Evolutionary conservation across 495 filamentous ascomycete genomes (phyloP).

Genomic region (Monascus purpureus): DNA sequence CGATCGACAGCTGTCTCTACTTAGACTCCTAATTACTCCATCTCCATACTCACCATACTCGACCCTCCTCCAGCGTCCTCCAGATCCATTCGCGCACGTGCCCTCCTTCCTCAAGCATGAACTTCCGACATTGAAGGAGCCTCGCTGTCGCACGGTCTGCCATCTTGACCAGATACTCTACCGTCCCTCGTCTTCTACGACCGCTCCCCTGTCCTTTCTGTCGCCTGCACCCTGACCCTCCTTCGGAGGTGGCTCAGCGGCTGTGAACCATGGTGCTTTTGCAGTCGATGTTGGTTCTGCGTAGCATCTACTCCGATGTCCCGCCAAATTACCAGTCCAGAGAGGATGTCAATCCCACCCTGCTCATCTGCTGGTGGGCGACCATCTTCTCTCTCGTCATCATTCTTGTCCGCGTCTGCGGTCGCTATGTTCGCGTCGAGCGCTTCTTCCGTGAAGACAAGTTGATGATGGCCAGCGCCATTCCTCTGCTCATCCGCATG

Average conservation of each 20-base stretch:
- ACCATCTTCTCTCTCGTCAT: constrained; percentile 68
- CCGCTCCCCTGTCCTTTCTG: no score
- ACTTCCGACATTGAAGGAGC: no score
- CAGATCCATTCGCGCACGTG: no score
- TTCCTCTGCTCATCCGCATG: constrained; percentile 75
- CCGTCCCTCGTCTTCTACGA: no score
- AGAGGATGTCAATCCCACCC: constrained; percentile 52
- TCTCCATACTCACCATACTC: no score
- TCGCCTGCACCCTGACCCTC: constrained; percentile 7
- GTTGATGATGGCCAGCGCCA: constrained; percentile 62
- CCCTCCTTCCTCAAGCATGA: no score
- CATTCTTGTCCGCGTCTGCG: constrained; percentile 60
- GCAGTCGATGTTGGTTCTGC: constrained; percentile 9
- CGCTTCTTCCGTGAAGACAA: constrained; percentile 77
- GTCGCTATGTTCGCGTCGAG: constrained; percentile 70
- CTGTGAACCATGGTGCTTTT: constrained; percentile 3
- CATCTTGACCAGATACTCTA: no score
- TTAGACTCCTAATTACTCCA: no score
- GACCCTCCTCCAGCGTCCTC: no score
- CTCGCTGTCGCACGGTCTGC: no score
- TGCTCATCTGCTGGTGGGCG: constrained; percentile 92
- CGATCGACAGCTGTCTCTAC: no score
- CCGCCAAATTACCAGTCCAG: constrained; percentile 44
- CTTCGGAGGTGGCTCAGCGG: constrained; percentile 18
- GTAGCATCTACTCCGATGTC: constrained; percentile 15